A percentile compares a stretch with the other conserved stretches of the same genome.
These are phyloP conservation scores for Salvia splendens DNA, from an alignment of 257 asterid genomes.

Conservation along the genomic window DNA sequence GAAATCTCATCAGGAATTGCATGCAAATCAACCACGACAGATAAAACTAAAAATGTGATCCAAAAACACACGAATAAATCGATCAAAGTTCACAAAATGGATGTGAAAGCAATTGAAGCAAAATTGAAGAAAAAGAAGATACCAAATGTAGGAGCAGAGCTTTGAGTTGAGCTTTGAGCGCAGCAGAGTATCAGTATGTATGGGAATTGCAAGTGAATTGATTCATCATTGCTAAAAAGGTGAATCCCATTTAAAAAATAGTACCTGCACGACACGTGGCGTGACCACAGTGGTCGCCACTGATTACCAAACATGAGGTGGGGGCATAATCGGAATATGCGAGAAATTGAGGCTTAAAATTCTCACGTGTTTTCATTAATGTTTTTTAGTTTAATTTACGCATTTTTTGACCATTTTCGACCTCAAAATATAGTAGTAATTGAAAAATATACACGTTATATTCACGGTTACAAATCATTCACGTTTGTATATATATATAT, in stretches of 20 bases:
- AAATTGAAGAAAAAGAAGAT: not conserved
- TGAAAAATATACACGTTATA: no score
- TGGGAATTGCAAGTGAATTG: not conserved
- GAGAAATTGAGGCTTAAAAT: no score
- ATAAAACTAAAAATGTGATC: no score
- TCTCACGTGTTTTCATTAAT: no score
- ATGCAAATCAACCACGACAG: no score
- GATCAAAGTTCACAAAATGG: not conserved
- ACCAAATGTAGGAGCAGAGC: conserved; percentile 26
- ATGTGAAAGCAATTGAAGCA: not conserved
- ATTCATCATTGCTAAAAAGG: not conserved
- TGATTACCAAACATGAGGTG: conserved; percentile 6
- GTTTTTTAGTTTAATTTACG: no score
- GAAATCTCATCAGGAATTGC: no score
- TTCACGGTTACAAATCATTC: not conserved
- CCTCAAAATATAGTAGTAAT: no score
- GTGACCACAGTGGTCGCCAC: conserved; percentile 8
- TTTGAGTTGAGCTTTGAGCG: conserved; percentile 6
- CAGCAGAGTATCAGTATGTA: no score
- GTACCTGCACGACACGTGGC: conserved; percentile 35
- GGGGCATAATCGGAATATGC: no score
- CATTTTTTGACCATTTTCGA: no score
- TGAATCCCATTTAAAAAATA: not conserved
- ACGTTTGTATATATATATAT: no score
- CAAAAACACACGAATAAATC: not conserved